Conservation (phyloP, 441 rosid species). For the Lepidium campestre region DNA sequence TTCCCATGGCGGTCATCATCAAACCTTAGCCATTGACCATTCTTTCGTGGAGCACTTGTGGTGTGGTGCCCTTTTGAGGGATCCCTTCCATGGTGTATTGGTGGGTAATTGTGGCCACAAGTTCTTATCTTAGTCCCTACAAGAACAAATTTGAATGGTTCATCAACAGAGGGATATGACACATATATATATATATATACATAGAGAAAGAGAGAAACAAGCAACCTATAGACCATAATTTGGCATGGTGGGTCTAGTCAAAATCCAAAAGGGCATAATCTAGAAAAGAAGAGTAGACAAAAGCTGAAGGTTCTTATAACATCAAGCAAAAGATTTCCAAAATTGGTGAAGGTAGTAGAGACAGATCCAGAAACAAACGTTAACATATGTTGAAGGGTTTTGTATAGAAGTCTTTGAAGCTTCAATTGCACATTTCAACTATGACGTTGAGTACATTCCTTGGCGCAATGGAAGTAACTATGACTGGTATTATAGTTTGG, state of each 20-base stretch:
- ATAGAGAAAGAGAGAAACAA: not conserved
- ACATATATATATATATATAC: not conserved
- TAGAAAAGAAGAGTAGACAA: slow-evolving; percentile 1
- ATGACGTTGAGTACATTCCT: slow-evolving; percentile 13
- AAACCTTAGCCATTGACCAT: slow-evolving; percentile 80
- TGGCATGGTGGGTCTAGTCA: slow-evolving; percentile 33
- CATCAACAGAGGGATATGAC: not conserved
- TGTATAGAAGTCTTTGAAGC: slow-evolving; percentile 35
- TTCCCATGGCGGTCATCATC: slow-evolving; percentile 69
- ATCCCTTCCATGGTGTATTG: slow-evolving; percentile 91
- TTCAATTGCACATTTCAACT: slow-evolving; percentile 18
- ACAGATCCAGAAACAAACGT: slow-evolving; percentile 9
- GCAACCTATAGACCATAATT: slow-evolving; percentile 16
- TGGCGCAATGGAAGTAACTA: slow-evolving; percentile 22
- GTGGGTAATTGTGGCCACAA: slow-evolving; percentile 87
- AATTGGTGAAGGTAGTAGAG: slow-evolving; percentile 13
- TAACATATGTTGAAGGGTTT: slow-evolving; percentile 16
- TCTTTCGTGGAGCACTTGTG: slow-evolving; percentile 60
- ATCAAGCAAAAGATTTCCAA: slow-evolving; percentile 24
- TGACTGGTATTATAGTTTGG: no score
- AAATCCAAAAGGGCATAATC: not conserved
- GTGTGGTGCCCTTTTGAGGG: slow-evolving; percentile 95
- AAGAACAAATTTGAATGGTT: slow-evolving; percentile 2
- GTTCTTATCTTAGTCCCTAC: slow-evolving; percentile 84
- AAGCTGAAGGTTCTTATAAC: slow-evolving; percentile 32